Conservation (phyloP, 2,329 filamentous ascomycete genomes). For the Neofusicoccum umdonicola region DNA sequence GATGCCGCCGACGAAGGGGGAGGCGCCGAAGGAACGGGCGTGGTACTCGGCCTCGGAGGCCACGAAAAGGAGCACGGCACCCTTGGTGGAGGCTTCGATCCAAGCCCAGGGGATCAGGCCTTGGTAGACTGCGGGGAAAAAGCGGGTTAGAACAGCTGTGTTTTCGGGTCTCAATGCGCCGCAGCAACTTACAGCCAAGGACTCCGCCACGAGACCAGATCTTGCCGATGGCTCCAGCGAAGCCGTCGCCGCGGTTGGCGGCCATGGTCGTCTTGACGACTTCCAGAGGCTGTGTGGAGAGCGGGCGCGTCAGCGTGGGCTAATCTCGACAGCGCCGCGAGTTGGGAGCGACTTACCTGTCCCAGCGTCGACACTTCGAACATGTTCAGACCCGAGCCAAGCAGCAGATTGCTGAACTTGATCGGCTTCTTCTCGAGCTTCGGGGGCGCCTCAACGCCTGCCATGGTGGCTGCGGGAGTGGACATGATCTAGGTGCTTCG, state of each 20-base stretch:
- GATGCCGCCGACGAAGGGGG: conserved; percentile 86
- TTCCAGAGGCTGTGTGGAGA: conserved; percentile 74
- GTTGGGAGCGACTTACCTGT: conserved; percentile 49
- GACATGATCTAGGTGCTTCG: conserved; percentile 52
- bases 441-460: conserved; percentile 53
- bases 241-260: conserved; percentile 87
- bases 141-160: background rate
- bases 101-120: conserved; percentile 99
- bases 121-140: conserved; percentile 76
- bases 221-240: conserved; percentile 74
- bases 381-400: conserved; percentile 91
- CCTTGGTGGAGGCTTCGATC: conserved; percentile 99
- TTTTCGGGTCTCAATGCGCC: background rate
- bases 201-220: conserved; percentile 94
- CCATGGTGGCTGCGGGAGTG: conserved; percentile 38
- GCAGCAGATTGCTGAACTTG: conserved; percentile 98
- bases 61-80: conserved; percentile 97
- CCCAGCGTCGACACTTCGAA: conserved; percentile 78
- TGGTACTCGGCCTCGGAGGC: conserved; percentile 97
- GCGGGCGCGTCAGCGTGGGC: conserved; percentile 41
- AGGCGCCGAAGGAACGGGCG: conserved; percentile 77
- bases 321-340: background rate
- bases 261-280: conserved; percentile 99
- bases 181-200: conserved; percentile 77
- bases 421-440: conserved; percentile 96